Evolutionary conservation across 2,329 filamentous ascomycete genomes (phyloP), one percentile per base, ranked within the genome.

Genomic region (Xylaria multiplex): DNA sequence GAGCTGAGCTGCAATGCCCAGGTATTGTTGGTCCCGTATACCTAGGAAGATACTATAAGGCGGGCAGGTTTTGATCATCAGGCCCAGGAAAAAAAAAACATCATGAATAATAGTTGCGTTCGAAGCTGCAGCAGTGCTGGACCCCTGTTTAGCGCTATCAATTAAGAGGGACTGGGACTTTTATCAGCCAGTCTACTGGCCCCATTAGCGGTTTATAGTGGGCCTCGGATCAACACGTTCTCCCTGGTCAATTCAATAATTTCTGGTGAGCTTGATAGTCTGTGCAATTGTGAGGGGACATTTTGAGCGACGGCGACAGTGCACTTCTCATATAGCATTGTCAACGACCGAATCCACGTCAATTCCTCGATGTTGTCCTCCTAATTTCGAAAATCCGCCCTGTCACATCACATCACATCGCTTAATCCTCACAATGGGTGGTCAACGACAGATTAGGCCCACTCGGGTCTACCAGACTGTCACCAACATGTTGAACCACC

Each of bases 391-490:
- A 19, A 14, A 16, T 43, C 30, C n/a, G 3, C 22, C 11, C 6
- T 46, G 6, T 24, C 50, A n/a, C 37, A 6, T 50, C 60, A 14
- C 40, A 35, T 48, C 45, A 45, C 43, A 50, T 32, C 40, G 35
- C 42, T 19, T 22, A 22, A 5, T 46, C 64, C 66, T 67, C 66
- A 59, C 65, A 67, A 80, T 80, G 77, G 76, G 74, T 62, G 73
- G 69, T 58, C 72, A 69, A 64, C 73, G 76, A 50, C 74, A 78
- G 66, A 74, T 80, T 65, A 74, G 72, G 63, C 80, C 83, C 57
- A 70, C 79, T 57, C 77, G 79, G 69, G 79, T 85, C 62, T 81
- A 80, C 72, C 79, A 84, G 74, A 81, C 76, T 1, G 80, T 79
- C 53, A 76, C 79, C 45, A 73, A 70, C 43, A 68, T 83, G 32